Evolutionary conservation across 176 grass and related monocot species (phyloP).

Genomic region (Hordeum vulgare): DNA sequence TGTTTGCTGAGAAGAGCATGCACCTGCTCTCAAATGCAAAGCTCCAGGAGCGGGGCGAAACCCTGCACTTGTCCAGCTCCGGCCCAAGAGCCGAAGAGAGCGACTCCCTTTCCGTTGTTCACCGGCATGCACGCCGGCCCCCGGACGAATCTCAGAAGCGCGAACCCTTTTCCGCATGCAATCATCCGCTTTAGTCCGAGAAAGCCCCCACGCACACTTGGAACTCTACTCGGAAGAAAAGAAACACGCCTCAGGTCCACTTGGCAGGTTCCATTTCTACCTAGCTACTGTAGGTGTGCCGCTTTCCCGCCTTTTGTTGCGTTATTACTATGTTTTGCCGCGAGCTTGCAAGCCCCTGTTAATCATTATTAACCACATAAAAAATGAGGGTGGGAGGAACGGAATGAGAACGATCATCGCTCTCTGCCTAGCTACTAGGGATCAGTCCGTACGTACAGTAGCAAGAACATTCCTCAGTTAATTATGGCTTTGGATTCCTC

Average conservation of each 20-base stretch:
- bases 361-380: too few species aligned
- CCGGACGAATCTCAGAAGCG: too few species aligned
- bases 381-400: constrained; percentile 1
- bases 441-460: too few species aligned
- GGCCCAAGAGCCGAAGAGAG: too few species aligned
- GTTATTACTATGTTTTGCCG: background rate
- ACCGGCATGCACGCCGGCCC: too few species aligned
- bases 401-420: background rate
- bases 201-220: constrained; percentile 1
- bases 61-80: too few species aligned
- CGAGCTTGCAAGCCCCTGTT: background rate
- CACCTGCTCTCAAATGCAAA: too few species aligned
- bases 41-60: too few species aligned
- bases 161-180: background rate
- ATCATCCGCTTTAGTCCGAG: constrained; percentile 6
- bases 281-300: background rate
- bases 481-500: constrained; percentile 3
- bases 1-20: too few species aligned
- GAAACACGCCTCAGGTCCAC: background rate
- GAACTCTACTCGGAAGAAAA: background rate
- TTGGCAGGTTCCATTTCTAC: background rate
- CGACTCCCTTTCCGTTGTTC: too few species aligned
- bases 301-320: constrained; percentile 6
- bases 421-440: background rate
- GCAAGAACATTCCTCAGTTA: constrained; percentile 7